Base-by-base conservation (phyloP, 805 yeast species). In the Wickerhamomyces chambardii region DNA sequence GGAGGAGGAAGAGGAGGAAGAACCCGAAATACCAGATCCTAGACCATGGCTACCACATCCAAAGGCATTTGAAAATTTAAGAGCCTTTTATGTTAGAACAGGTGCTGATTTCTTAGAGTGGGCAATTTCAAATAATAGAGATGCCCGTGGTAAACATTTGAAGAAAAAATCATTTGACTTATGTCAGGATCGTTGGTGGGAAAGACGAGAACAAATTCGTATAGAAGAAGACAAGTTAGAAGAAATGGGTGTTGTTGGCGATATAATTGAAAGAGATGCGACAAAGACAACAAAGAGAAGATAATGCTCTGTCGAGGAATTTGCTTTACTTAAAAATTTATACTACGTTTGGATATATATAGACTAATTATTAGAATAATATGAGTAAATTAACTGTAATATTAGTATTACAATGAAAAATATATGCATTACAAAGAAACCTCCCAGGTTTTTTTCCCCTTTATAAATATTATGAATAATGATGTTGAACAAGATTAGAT, bases 21-120 rank as follows among this genome's bases (percentile, higher is more conserved):
- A 73, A 41, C 78, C 75, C 31, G 84, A 76, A 43, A 73, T 80
- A 46, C 95, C 95, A 15, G 98, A 90, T 58, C 83, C 81, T 31
- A 75, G 95, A 55, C 96, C 98, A 15, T 90, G 95, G 95, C 68
- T 90, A 36, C 97, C 97, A 32, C 97, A 89, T 55, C 98, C 98
- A 26, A 87, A 89, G 51, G 80, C 95, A 6, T 92, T 90, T 50
- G 97, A 90, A 61, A 62, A 75, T 2, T 64, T 90, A 40, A 76
- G 95, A 46, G 78, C 75, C 2, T 90, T 90, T 61, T 90, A 92
- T 56, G 63, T 81, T 17, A 79, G 95, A 51, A 77, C 95, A 1
- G 94, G 95, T 38, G 79, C 90, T 5, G 74, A 76, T 19, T 90
- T 90, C 59, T 68, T 90, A 47, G 86, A 86, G 54, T 90, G 97